Base-by-base conservation (phyloP, 2,329 filamentous ascomycete genomes). In the Plectosphaerella sp. region DNA sequence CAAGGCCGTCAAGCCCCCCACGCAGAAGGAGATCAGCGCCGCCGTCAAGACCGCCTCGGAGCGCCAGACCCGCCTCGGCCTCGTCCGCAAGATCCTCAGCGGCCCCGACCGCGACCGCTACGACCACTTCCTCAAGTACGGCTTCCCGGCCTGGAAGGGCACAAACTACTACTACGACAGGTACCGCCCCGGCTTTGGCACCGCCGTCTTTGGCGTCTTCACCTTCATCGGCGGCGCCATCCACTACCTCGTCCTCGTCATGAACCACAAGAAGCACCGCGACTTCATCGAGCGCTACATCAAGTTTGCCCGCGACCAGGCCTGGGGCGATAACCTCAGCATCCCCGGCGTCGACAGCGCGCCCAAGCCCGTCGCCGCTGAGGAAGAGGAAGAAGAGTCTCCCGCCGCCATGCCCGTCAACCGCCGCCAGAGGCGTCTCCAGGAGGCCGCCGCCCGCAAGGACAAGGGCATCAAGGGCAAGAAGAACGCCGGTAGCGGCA, bases 91-190 rank as follows among this genome's bases (percentile, higher is more conserved):
- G 64, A 88, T 99, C 64, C 85, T 99, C 49, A 86, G 89, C 61
- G 91, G 93, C 1, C 76, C 88, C 3, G 82, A 82, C 51, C 83
- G 94, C 57, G 88, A 90, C 61, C 88, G 94, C 57, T 99, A 99
- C 72, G 93, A 99, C 68, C 88, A 97, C 70, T 99, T 97, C 75
- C 73, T 97, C 55, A 74, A 77, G 68, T 91, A 97, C 71, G 94
- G 94, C 56, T 99, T 99, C 75, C 94, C 94, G 33, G 84, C 83
- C 52, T 99, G 94, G 94, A 92, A 93, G 75, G 94, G 94, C 53
- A 97, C 93, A 45, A 93, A 94, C 57, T 99, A 99, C 80, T 99
- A 97, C 80, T 99, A 99, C 76, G 86, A 85, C 63, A 86, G 94
- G 53, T 97, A 93, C 79, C 84, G 94, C 18, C 94, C 94, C 2